phyloP scores from a whole-genome alignment of 768 basidiomycete species.

The Naganishia friedmannii region DNA sequence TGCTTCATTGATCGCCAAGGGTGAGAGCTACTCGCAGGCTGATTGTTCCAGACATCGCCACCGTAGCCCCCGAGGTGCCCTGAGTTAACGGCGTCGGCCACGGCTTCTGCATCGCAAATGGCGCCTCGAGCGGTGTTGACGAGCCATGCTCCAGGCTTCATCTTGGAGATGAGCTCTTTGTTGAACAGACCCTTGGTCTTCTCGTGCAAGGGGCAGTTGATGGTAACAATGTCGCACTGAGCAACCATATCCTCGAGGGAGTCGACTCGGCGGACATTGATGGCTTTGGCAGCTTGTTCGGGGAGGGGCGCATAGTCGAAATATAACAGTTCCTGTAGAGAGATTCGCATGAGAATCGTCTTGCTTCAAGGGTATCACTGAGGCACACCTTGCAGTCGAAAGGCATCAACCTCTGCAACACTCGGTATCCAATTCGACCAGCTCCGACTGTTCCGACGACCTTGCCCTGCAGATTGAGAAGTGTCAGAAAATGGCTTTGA shows the following conservation, averaged over 20 bases:
- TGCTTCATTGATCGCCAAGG: conserved; percentile 80
- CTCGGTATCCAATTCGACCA: conserved; percentile 79
- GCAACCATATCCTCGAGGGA: conserved; percentile 67
- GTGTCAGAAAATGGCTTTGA: not conserved
- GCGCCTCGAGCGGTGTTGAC: conserved; percentile 92
- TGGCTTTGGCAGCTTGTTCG: conserved; percentile 58
- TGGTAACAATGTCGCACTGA: conserved; percentile 49
- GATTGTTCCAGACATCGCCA: conserved; percentile 37
- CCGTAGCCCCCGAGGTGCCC: conserved; percentile 67
- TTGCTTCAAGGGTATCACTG: too few species aligned
- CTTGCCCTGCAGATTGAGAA: conserved; percentile 54
- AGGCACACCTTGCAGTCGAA: conserved; percentile 69
- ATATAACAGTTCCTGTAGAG: conserved; percentile 69
- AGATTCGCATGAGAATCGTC: not conserved
- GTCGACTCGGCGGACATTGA: conserved; percentile 69
- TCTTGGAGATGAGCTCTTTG: conserved; percentile 74
- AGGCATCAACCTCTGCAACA: conserved; percentile 60
- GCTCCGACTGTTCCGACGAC: conserved; percentile 83
- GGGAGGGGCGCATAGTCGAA: conserved; percentile 75
- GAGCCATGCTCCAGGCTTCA: conserved; percentile 89
- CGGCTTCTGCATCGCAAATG: conserved; percentile 78
- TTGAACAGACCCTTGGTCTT: conserved; percentile 68
- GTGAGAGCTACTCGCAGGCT: conserved; percentile 77
- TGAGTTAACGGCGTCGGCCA: conserved; percentile 69
- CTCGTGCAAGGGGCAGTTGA: conserved; percentile 35